Evolutionary conservation across 75 land plant genomes (phyloP), one percentile per base, ranked within the genome.

Genomic region (Chamaecyparis obtusa): DNA sequence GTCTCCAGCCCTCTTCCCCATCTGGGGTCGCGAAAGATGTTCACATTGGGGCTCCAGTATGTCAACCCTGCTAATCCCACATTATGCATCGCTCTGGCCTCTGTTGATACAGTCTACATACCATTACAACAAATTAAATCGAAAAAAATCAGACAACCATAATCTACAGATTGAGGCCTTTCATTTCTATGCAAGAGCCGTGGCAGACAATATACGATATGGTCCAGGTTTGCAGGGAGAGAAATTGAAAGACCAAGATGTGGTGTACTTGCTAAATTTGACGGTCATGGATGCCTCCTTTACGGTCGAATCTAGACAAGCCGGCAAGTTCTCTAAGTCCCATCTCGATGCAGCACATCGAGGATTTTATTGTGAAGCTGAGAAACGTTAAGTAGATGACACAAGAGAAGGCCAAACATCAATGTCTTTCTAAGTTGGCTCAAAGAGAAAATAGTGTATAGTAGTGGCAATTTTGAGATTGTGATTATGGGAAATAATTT

Each of bases 1-100:
- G 99, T 97, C 86, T 97, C 99, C 39, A 92, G 95, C 30, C 92
- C 93, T 83, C 99, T 88, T 9, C 99, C 99, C 99, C 99, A 97
- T 89, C 99, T 87, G 0, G 99, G 99, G 88, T 97, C 99, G 4
- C 99, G 86, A 55, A 95, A 90, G 39, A 97, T 93, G 87, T 97
- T 97, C 27, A 97, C 86, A 85, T 97, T 97, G 41, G 99, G 99
- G 14, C 95, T 93, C 97, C 96, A 96, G 83, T 74, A 97, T 43
- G 96, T 97, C 46, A 97, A 82, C 15, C 99, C 99, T 1, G 96
- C 91, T 10, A 90, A 83, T 69, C 99, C 99, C 1, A 90, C 88
- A 82, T 97, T 95, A 92, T 95, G 86, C 96, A 97, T 94, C 33
- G 97, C 99, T 72, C 97, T 83, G 0, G 95, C 99, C 80, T 97